phyloP scores from a whole-genome alignment of 2,329 filamentous ascomycete species.

The Arthroderma sp. region DNA sequence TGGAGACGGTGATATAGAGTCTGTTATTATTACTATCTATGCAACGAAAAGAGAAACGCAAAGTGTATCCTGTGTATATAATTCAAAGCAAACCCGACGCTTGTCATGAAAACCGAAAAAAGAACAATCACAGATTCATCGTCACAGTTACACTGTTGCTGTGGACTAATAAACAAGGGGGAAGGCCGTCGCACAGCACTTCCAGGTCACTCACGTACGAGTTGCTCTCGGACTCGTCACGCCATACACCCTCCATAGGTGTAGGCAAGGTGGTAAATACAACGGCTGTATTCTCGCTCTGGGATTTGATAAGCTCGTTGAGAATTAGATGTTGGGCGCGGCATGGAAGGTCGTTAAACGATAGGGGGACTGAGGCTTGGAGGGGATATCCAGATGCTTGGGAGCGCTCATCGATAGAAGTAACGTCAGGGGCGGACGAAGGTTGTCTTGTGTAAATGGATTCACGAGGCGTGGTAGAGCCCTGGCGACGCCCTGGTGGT shows the following conservation, averaged over 20 bases:
- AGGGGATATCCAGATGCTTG: constrained; percentile 38
- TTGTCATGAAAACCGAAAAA: neutral
- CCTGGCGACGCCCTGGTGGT: constrained; percentile 16
- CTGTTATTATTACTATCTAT: no score
- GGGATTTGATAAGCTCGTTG: constrained; percentile 64
- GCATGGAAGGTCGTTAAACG: constrained; percentile 76
- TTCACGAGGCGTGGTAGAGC: constrained; percentile 13
- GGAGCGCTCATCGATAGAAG: neutral
- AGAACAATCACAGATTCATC: constrained; percentile 26
- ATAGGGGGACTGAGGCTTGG: constrained; percentile 53
- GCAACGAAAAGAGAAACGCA: no score
- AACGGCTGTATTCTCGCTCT: constrained; percentile 60
- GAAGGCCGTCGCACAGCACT: constrained; percentile 61
- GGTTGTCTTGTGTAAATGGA: constrained; percentile 28
- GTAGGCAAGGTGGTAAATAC: constrained; percentile 74
- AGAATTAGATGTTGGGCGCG: constrained; percentile 75
- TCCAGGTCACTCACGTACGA: constrained; percentile 67
- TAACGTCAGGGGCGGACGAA: constrained; percentile 9
- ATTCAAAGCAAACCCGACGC: neutral
- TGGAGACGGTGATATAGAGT: no score
- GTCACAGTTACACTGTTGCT: constrained; percentile 84
- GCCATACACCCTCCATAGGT: constrained; percentile 61
- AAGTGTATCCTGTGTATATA: no score
- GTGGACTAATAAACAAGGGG: constrained; percentile 65
- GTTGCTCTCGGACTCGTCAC: constrained; percentile 55